Percentiles rank a stretch among this genome's conserved stretches.
Conservation (phyloP, 768 basidiomycete genomes). For the Podaxis carcinomalis region DNA sequence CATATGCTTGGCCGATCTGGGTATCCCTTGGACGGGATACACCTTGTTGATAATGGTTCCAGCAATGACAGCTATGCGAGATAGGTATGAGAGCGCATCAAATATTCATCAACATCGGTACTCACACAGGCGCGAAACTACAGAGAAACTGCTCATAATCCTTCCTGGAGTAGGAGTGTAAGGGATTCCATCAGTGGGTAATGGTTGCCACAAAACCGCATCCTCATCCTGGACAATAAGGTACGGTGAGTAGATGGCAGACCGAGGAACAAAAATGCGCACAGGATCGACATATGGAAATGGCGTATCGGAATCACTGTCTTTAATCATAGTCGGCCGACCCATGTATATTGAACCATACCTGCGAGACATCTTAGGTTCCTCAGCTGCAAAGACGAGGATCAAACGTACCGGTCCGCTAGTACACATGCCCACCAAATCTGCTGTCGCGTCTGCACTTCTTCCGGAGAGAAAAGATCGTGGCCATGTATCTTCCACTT, state of each 20-base stretch:
- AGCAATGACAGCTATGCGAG: conserved; percentile 52
- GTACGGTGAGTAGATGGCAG: neutral
- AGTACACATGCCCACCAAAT: conserved; percentile 79
- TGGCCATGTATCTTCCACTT: conserved; percentile 66
- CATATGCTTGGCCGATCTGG: conserved; percentile 42
- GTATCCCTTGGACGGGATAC: conserved; percentile 59
- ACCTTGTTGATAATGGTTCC: conserved; percentile 63
- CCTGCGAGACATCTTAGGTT: conserved; percentile 20
- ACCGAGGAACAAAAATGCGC: conserved; percentile 13
- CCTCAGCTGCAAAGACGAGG: neutral
- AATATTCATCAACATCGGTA: neutral
- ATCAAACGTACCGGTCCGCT: conserved; percentile 56
- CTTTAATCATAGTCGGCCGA: conserved; percentile 63
- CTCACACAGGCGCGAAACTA: conserved; percentile 56
- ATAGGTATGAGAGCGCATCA: neutral
- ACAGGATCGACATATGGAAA: conserved; percentile 56
- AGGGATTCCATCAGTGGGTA: conserved; percentile 33
- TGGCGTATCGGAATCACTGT: conserved; percentile 66
- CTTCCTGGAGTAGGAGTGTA: conserved; percentile 44
- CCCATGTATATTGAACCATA: conserved; percentile 76
- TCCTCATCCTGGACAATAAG: conserved; percentile 49
- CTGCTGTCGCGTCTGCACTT: conserved; percentile 67
- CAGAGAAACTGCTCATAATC: conserved; percentile 52
- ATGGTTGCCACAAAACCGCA: conserved; percentile 49
- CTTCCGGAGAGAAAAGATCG: conserved; percentile 57